Evolutionary conservation across 2,329 filamentous ascomycete species (phyloP).

Genomic region (Whalleya microplaca): DNA sequence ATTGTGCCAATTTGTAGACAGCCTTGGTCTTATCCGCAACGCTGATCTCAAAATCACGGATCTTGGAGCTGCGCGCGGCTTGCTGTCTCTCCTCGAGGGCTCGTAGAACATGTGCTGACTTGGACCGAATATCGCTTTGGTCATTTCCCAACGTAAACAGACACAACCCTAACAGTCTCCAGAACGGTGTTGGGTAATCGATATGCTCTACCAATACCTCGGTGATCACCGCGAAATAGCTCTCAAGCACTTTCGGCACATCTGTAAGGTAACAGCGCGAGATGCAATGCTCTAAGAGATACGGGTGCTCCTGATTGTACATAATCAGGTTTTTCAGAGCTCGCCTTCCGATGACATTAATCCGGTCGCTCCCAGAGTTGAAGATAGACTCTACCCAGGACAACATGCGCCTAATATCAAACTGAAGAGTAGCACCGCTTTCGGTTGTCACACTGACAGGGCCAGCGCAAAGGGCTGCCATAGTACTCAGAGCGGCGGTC

Average conservation of each 20-base stretch:
- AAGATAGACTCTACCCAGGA: conserved; percentile 97
- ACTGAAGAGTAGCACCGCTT: conserved; percentile 83
- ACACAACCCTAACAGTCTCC: conserved; percentile 86
- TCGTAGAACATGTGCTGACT: conserved; percentile 80
- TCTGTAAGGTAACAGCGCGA: conserved; percentile 87
- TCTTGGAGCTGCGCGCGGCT: conserved; percentile 75
- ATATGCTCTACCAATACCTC: conserved; percentile 82
- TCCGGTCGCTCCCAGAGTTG: conserved; percentile 85
- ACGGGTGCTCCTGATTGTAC: conserved; percentile 85
- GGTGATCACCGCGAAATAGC: conserved; percentile 92
- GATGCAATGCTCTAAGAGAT: conserved; percentile 87
- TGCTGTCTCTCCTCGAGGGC: conserved; percentile 81
- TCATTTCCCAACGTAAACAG: conserved; percentile 93
- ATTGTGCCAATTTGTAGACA: conserved; percentile 96
- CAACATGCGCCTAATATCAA: conserved; percentile 90
- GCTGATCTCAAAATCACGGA: conserved; percentile 97
- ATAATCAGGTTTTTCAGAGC: conserved; percentile 88
- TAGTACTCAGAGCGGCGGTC: conserved; percentile 88
- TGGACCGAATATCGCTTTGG: conserved; percentile 84
- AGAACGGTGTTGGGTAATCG: conserved; percentile 85
- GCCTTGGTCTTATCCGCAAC: conserved; percentile 98
- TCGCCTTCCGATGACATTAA: conserved; percentile 85
- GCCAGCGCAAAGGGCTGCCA: conserved; percentile 88
- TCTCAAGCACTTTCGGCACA: conserved; percentile 81
- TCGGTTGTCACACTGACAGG: conserved; percentile 88